Conservation (phyloP, 2,329 filamentous ascomycete genomes). For the Orbilia ellipsospora region DNA sequence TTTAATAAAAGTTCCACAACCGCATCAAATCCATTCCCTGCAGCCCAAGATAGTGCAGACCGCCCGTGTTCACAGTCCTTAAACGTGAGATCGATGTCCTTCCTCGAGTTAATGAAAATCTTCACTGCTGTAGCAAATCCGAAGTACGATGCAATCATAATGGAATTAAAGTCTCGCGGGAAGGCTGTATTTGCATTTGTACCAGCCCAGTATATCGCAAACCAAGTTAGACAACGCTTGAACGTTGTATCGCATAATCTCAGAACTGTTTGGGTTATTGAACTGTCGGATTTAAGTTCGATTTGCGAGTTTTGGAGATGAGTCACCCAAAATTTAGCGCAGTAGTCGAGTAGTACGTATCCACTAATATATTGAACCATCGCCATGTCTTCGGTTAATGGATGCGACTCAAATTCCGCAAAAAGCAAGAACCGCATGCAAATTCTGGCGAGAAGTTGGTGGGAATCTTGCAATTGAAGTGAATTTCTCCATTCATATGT, state of each 20-base stretch:
- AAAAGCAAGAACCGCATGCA: constrained; percentile 19
- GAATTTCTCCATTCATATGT: constrained; percentile 19
- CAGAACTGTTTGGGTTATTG: neutral
- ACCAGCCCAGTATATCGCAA: constrained; percentile 15
- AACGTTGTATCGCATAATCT: constrained; percentile 21
- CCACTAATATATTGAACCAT: neutral
- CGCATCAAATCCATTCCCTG: constrained; percentile 8
- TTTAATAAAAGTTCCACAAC: neutral
- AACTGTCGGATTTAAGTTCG: neutral
- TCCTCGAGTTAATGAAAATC: neutral
- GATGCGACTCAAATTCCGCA: constrained; percentile 4
- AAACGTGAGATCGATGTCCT: neutral
- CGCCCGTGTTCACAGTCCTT: constrained; percentile 5
- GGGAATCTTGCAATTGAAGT: constrained; percentile 16
- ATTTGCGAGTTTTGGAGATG: constrained; percentile 2
- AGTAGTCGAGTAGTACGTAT: constrained; percentile 17
- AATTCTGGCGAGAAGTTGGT: constrained; percentile 5
- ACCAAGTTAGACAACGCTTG: constrained; percentile 22
- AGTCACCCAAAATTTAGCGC: constrained; percentile 13
- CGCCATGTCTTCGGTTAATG: neutral
- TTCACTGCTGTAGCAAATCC: constrained; percentile 9
- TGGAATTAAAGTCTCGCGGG: constrained; percentile 1
- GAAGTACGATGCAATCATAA: constrained; percentile 22
- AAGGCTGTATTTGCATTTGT: constrained; percentile 7
- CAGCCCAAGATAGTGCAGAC: constrained; percentile 30